Evolutionary conservation across 257 asterid species (phyloP).

Genomic region (Penstemon newberryi): DNA sequence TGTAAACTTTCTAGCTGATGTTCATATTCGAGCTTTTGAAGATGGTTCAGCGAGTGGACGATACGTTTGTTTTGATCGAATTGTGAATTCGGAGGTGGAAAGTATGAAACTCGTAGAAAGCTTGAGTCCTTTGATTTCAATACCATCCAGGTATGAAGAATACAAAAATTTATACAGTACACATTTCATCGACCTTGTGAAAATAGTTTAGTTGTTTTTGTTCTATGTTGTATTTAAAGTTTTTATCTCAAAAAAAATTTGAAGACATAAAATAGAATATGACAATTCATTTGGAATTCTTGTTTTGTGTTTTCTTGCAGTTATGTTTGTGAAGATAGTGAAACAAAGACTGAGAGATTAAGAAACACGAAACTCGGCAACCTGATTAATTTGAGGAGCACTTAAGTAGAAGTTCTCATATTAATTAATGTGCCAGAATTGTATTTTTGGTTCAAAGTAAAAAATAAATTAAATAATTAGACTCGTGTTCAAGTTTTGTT

Average conservation of each 20-base stretch:
- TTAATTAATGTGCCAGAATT: no score
- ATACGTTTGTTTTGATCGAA: conserved; percentile 44
- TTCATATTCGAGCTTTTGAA: conserved; percentile 48
- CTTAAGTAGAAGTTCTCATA: not conserved
- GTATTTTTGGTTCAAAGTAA: no score
- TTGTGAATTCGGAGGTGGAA: conserved; percentile 40
- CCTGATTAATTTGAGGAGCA: conserved; percentile 25
- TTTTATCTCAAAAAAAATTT: not conserved
- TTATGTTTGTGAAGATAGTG: conserved; percentile 31
- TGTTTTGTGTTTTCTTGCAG: conserved; percentile 24
- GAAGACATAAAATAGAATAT: not conserved
- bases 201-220: not conserved
- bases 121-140: conserved; percentile 45
- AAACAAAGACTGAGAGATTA: conserved; percentile 40
- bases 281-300: not conserved
- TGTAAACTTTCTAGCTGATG: conserved; percentile 44
- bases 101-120: conserved; percentile 37
- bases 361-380: conserved; percentile 42
- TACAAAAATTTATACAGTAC: not conserved
- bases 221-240: not conserved
- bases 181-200: not conserved
- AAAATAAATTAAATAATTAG: no score
- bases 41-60: conserved; percentile 43
- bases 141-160: conserved; percentile 35
- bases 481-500: no score